Percentiles rank a stretch among this genome's conserved stretches.
phyloP scores from a whole-genome alignment of 148 eudicot genomes.

The Silene conica region DNA sequence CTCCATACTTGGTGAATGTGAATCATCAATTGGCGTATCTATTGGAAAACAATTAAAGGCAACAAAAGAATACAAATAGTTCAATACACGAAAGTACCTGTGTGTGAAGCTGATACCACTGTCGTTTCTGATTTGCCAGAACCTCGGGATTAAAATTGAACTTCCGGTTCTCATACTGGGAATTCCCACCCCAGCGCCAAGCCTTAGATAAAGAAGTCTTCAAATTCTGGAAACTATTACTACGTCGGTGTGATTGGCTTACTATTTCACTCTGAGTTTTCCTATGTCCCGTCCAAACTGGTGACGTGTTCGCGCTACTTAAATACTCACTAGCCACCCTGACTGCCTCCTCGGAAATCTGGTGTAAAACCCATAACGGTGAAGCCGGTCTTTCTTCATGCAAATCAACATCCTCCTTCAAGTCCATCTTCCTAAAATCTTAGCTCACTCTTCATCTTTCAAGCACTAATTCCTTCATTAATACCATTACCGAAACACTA shows the following conservation, averaged over 20 bases:
- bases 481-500: background rate
- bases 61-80: background rate
- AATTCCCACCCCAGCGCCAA: constrained; percentile 61
- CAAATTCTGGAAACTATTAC: constrained; percentile 49
- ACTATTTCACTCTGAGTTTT: constrained; percentile 59
- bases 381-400: constrained; percentile 44
- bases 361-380: constrained; percentile 54
- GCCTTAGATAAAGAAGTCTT: constrained; percentile 77
- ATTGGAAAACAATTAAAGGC: background rate
- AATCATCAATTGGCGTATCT: background rate
- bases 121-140: constrained; percentile 89
- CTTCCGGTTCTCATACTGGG: constrained; percentile 39
- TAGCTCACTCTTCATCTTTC: constrained; percentile 25
- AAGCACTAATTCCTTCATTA: constrained; percentile 11
- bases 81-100: constrained; percentile 42
- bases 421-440: constrained; percentile 39
- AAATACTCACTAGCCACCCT: constrained; percentile 58
- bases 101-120: constrained; percentile 84
- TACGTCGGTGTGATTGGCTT: constrained; percentile 32
- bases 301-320: constrained; percentile 37
- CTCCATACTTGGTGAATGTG: background rate
- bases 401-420: constrained; percentile 39
- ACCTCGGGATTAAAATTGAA: constrained; percentile 78
- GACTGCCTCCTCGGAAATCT: constrained; percentile 63
- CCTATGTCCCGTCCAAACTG: constrained; percentile 41